Evolutionary conservation across 257 asterid species (phyloP), one percentile per base, ranked within the genome.

Genomic region (Solanum virginianum): DNA sequence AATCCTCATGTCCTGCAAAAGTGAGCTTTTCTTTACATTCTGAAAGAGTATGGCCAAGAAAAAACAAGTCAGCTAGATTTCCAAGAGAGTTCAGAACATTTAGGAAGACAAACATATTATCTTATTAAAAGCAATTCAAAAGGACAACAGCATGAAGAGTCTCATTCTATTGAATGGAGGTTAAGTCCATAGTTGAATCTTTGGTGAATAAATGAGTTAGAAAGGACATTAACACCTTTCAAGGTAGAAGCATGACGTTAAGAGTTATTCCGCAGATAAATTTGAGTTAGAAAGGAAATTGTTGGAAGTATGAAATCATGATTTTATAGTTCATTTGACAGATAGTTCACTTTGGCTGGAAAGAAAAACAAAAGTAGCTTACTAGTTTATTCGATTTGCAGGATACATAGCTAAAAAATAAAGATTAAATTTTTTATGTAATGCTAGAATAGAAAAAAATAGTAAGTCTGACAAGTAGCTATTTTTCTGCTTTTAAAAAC

Each of bases 11-110:
- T 85, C 86, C 87, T 24, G 4, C 92, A 85, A 87, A 85, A 47
- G 13, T n/a, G 41, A 89, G 86, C 81, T 90, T 90, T 86, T 80
- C 94, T 63, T 91, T 86, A 90, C 95, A 90, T 83, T 85, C 94
- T 89, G 68, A 60, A 60, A 60, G 22, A 60, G 68, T 60, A 60
- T n/a, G 90, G 84, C 85, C 83, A 65, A 87, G 80, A 79, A 85
- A 85, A 18, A 71, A 26, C 74, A 83, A 56, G 86, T 87, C 70
- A 85, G 83, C 69, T 32, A 77, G 43, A 81, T 54, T 54, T 86
- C 39, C 65, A 45, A 83, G 66, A 72, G 20, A 82, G 57, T 63
- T 43, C 24, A 57, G 80, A 68, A 59, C 81, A 54, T 43, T 69
- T 39, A 41, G 75, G 84, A 84, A 29, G 43, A 53, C 13, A 51